Percentiles rank a stretch among this genome's conserved stretches.
Evolutionary conservation across 2,329 filamentous ascomycete species (phyloP).

Genomic region (Eutypa lata): DNA sequence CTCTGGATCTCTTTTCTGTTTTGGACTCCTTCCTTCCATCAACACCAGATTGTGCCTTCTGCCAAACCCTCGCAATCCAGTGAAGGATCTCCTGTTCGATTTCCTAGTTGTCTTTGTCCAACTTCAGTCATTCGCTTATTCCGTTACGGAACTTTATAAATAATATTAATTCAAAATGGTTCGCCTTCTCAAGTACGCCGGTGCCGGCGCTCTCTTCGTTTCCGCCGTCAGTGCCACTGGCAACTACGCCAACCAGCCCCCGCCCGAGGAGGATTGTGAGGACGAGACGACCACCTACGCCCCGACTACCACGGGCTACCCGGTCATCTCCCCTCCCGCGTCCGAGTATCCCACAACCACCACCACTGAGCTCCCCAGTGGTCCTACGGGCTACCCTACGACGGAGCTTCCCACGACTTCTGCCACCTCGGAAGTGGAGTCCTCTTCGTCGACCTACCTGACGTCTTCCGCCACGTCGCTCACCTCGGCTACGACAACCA

Average conservation of each 20-base stretch:
- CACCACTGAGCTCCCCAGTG: background rate
- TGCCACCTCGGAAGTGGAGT: background rate
- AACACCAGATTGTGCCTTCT: constrained; percentile 10
- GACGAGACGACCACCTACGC: background rate
- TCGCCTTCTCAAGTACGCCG: constrained; percentile 27
- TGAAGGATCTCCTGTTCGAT: constrained; percentile 1
- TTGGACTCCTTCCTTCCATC: constrained; percentile 5
- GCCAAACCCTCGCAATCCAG: constrained; percentile 8
- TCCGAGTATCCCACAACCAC: background rate
- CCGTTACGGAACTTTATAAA: constrained; percentile 6
- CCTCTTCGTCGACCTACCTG: background rate
- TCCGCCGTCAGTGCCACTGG: constrained; percentile 24
- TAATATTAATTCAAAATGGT: constrained; percentile 25
- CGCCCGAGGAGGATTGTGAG: constrained; percentile 8
- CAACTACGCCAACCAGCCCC: constrained; percentile 5
- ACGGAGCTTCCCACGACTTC: background rate
- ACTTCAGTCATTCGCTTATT: constrained; percentile 31
- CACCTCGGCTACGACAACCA: background rate
- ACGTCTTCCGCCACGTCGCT: background rate
- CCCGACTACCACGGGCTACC: background rate
- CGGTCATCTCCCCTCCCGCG: background rate
- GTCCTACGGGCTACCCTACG: background rate
- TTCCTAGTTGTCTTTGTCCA: constrained; percentile 14
- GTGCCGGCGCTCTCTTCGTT: constrained; percentile 27
- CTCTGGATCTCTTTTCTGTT: constrained; percentile 2